Percentiles rank a stretch among this genome's conserved stretches.
These are phyloP conservation scores for Trichaptum fuscoviolaceum DNA, from an alignment of 768 basidiomycete species.

Conservation along the genomic window DNA sequence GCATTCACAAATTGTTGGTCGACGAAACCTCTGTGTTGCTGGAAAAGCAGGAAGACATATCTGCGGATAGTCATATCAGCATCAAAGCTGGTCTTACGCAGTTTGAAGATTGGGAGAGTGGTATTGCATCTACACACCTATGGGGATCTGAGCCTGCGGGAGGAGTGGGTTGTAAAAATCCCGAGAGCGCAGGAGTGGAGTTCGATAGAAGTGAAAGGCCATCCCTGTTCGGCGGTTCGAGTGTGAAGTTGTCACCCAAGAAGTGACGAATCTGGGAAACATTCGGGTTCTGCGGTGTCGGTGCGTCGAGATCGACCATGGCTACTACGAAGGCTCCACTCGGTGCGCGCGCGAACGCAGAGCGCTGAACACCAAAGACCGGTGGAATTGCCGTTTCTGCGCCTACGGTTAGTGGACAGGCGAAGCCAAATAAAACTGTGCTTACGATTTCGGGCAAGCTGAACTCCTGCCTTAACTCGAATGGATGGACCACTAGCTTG, in stretches of 20 bases:
- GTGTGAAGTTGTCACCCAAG: conserved; percentile 37
- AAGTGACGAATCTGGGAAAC: conserved; percentile 43
- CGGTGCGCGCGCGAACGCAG: neutral
- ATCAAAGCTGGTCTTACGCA: neutral
- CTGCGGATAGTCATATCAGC: conserved; percentile 20
- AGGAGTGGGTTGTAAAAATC: conserved; percentile 37
- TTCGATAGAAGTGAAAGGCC: conserved; percentile 25
- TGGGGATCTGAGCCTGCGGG: conserved; percentile 38
- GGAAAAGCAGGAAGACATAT: conserved; percentile 44
- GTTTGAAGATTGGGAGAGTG: neutral
- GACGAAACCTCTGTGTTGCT: conserved; percentile 37
- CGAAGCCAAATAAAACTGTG: neutral
- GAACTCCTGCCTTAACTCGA: conserved; percentile 30
- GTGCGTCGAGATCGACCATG: conserved; percentile 45
- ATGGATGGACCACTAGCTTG: conserved; percentile 24
- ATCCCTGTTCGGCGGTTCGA: neutral
- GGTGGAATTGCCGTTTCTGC: conserved; percentile 3
- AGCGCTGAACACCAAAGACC: neutral
- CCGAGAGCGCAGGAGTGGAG: conserved; percentile 36
- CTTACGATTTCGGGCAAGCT: conserved; percentile 30
- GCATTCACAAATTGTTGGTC: conserved; percentile 35
- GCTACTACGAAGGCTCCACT: conserved; percentile 43
- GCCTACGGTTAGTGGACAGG: neutral
- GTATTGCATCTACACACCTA: conserved; percentile 27
- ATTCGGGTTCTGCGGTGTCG: conserved; percentile 42